These are phyloP conservation scores for Uronychia setigera DNA, from an alignment of 73 alveolate genomes.

Conservation along the genomic window DNA sequence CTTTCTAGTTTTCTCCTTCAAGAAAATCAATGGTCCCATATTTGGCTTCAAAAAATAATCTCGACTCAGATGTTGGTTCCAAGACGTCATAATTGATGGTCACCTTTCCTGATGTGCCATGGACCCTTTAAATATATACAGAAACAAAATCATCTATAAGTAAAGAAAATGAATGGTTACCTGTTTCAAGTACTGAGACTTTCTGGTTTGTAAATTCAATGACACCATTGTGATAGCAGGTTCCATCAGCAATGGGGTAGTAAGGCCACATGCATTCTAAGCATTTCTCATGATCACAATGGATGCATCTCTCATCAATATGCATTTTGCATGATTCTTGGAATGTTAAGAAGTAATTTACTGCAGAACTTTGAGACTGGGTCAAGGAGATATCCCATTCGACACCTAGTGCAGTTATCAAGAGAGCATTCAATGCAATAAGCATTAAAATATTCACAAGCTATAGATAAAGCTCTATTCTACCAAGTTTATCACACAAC, in stretches of 20 bases:
- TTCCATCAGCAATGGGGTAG: not conserved
- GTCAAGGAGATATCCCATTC: slow-evolving; percentile 5
- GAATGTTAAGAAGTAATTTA: no score
- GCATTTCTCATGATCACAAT: slow-evolving; percentile 27
- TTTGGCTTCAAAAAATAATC: not conserved
- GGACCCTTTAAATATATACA: slow-evolving; percentile 2
- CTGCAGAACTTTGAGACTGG: slow-evolving; percentile 16
- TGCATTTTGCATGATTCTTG: slow-evolving; percentile 19
- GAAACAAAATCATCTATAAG: not conserved
- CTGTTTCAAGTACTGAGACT: slow-evolving; percentile 17
- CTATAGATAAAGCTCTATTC: not conserved
- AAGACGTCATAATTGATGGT: slow-evolving; percentile 26
- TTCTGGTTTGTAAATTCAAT: slow-evolving; percentile 27
- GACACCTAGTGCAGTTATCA: slow-evolving; percentile 30
- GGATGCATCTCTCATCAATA: slow-evolving; percentile 28
- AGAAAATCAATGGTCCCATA: not conserved
- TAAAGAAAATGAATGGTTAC: not conserved
- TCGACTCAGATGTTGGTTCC: not conserved
- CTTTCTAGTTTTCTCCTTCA: not conserved
- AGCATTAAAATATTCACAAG: slow-evolving; percentile 39
- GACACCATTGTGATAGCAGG: slow-evolving; percentile 14
- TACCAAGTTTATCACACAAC: slow-evolving; percentile 27
- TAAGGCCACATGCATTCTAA: slow-evolving; percentile 58
- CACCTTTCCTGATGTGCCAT: slow-evolving; percentile 6
- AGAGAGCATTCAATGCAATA: slow-evolving; percentile 38